Evolutionary conservation across 2,329 filamentous ascomycete species (phyloP).

Genomic region (Monilinia fructigena): DNA sequence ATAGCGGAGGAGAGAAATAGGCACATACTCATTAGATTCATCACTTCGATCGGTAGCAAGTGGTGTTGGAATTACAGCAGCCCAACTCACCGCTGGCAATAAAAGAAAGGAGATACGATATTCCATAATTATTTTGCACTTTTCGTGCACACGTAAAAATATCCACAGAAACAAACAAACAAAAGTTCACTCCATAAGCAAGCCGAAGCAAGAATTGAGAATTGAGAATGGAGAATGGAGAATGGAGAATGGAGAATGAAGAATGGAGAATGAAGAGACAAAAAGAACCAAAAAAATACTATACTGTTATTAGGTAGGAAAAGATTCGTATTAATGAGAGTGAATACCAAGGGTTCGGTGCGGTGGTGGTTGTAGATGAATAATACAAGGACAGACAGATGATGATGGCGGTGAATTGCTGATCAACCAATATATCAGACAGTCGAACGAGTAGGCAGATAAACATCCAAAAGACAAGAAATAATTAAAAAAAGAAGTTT

Average conservation of each 20-base stretch:
- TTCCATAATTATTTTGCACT: conserved; percentile 17
- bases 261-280: background rate
- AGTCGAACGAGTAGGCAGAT: background rate
- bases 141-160: conserved; percentile 10
- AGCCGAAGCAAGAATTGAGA: background rate
- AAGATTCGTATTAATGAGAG: conserved; percentile 11
- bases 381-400: conserved; percentile 2
- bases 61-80: conserved; percentile 8
- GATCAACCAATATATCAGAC: conserved; percentile 4
- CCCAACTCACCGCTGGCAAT: conserved; percentile 16
- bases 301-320: background rate
- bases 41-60: background rate
- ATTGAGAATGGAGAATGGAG: background rate
- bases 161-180: background rate
- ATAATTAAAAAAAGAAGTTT: conserved; percentile 6
- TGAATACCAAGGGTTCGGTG: background rate
- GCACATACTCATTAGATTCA: conserved; percentile 9
- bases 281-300: background rate
- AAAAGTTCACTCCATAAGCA: background rate
- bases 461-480: background rate
- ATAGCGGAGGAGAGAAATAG: background rate
- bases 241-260: background rate
- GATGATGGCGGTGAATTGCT: conserved; percentile 18
- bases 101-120: conserved; percentile 21
- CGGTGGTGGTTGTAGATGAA: background rate